Base-by-base conservation (phyloP, 768 basidiomycete genomes). In the Pseudohyphozyma bogoriensis region DNA sequence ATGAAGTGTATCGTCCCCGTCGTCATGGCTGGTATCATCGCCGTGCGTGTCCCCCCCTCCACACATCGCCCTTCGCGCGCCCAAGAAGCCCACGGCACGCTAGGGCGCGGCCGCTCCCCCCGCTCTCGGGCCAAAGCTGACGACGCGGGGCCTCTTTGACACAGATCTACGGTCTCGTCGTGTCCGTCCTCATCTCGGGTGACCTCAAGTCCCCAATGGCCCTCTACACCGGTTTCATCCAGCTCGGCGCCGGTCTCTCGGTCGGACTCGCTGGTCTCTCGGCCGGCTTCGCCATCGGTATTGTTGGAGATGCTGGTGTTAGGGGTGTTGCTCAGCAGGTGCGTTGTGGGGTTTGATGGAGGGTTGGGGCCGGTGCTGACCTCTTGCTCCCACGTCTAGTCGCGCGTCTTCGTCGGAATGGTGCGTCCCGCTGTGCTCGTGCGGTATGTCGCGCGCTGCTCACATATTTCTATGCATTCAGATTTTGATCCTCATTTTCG, bases 1-100 rank as follows among this genome's bases (percentile, higher is more conserved):
- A 93, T 97, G 87, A 90, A 85, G 80, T 92, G 87, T 82, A 85
- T 87, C 66, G 83, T 97, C 55, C 92, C 92, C 49, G 91, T 96
- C 74, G 86, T 99, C 77, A 96, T 97, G 93, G 93, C 93, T 80
- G 93, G 93, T 90, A 97, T 97, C 79, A 95, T 97, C 78, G 93
- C 88, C 74, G 93, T 97, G 69, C 67, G 89, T 84, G 52, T 26
- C 31, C n/a, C n/a, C n/a, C n/a, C n/a, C n/a, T n/a, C n/a, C n/a
- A n/a, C n/a, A n/a, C n/a, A n/a, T n/a, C n/a, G n/a, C 45, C 45
- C 13, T 44, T 42, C 42, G 22, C 13, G 7, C 42, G 22, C 22
- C 40, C 40, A 9, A n/a, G 22, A 44, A n/a, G 2, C 15, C 42
- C 12, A 22, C 12, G 26, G n/a, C n/a, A n/a, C n/a, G n/a, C n/a